Conservation (phyloP, 148 eudicot species). For the Linanthus parryae region DNA sequence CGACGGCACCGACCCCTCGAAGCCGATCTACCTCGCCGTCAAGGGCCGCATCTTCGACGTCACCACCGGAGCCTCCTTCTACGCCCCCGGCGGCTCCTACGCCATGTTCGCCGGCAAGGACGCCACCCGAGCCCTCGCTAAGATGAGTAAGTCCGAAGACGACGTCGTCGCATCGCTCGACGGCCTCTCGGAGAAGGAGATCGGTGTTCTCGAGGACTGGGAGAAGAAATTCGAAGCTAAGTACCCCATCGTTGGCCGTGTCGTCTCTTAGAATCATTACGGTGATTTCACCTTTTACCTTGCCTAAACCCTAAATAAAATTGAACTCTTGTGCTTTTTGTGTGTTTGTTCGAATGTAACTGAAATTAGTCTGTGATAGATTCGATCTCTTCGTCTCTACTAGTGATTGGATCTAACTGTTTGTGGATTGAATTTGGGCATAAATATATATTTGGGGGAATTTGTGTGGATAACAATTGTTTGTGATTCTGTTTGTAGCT, state of each 20-base stretch:
- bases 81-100: constrained; percentile 97
- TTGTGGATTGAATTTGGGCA: too few relatives aligned
- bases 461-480: too few relatives aligned
- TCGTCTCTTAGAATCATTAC: not conserved
- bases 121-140: constrained; percentile 95
- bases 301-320: too few relatives aligned
- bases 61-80: too few relatives aligned
- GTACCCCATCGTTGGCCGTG: constrained; percentile 69
- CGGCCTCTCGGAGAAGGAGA: constrained; percentile 81
- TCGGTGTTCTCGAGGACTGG: constrained; percentile 93
- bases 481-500: too few relatives aligned
- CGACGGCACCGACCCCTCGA: constrained; percentile 70
- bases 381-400: too few relatives aligned
- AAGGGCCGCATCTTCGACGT: constrained; percentile 99
- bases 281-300: too few relatives aligned
- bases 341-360: too few relatives aligned
- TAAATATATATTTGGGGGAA: too few relatives aligned
- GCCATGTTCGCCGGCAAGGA: constrained; percentile 95
- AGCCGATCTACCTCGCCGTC: constrained; percentile 93
- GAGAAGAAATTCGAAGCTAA: constrained; percentile 97
- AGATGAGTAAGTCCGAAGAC: constrained; percentile 89
- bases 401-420: too few relatives aligned
- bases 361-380: too few relatives aligned
- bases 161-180: constrained; percentile 74
- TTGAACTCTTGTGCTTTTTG: too few relatives aligned